Base-by-base conservation (phyloP, 2,329 filamentous ascomycete genomes). In the Sclerotinia glacialis region DNA sequence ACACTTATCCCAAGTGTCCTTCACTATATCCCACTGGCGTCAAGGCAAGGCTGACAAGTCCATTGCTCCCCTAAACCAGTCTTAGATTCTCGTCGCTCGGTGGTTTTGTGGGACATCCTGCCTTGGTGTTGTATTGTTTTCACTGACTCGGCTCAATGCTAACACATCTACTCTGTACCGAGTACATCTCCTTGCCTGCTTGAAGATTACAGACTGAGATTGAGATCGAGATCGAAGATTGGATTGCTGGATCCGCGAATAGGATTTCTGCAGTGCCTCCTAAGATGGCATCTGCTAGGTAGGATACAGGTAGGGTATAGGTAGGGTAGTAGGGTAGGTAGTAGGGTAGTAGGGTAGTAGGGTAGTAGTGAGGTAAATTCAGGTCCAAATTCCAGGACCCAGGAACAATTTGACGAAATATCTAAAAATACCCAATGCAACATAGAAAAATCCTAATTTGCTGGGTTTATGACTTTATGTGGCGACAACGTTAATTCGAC, bases 41-140 rank as follows among this genome's bases (percentile, higher is more conserved):
- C 14, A 63, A 61, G 18, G 52, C 65, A 66, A 66, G 65, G 50
- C 49, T 55, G 65, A 56, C 50, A 31, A 55, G n/a, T 42, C 31
- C 23, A 66, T 34, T 63, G 59, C 58, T 40, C 58, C 65, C 28
- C 50, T 53, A 26, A 50, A 34, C 21, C 47, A 37, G 23, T 64
- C 34, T 26, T 37, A 16, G 40, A 46, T 37, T 50, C 40, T 50
- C 37, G 31, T 58, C 52, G 44, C 63, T 40, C n/a, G n/a, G 58
- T 49, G 42, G n/a, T n/a, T 62, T 66, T 53, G 58, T 63, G 58
- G 42, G 26, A 47, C 65, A 18, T 2, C 18, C 23, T 49, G 31
- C 28, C 42, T 59, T 65, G 53, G 37, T 40, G 4, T 40, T 14
- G 37, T 40, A 1, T 12, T 14, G 1, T 40, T 52, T 58, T 49